Evolutionary conservation across 306 rosid genomes (phyloP).

Genomic region (Inga leiocalycina): DNA sequence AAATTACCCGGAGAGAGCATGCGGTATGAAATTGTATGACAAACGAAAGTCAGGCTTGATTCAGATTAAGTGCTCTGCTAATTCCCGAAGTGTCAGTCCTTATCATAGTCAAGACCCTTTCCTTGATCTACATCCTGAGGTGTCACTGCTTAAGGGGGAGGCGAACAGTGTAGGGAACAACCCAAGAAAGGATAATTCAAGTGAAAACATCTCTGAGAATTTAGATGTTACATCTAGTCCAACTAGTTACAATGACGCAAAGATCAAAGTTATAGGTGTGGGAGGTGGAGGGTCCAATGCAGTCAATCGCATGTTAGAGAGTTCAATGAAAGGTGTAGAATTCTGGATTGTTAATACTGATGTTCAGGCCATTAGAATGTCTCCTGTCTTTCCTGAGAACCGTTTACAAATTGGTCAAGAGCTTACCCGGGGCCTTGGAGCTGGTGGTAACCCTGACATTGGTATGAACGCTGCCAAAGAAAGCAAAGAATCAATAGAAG

Average conservation of each 20-base stretch:
- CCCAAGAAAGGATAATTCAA: slow-evolving; percentile 57
- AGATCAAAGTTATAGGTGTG: slow-evolving; percentile 81
- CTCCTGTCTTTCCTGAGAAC: slow-evolving; percentile 72
- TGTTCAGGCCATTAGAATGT: slow-evolving; percentile 83
- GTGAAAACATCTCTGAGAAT: slow-evolving; percentile 54
- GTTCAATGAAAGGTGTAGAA: slow-evolving; percentile 84
- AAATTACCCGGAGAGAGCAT: slow-evolving; percentile 45
- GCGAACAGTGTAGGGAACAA: slow-evolving; percentile 49
- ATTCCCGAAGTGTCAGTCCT: slow-evolving; percentile 51
- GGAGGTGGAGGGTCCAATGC: slow-evolving; percentile 96
- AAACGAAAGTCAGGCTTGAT: slow-evolving; percentile 39
- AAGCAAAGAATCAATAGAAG: slow-evolving; percentile 74
- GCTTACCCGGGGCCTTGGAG: slow-evolving; percentile 92
- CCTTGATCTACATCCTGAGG: slow-evolving; percentile 83
- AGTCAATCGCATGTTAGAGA: slow-evolving; percentile 90
- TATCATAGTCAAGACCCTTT: slow-evolving; percentile 74
- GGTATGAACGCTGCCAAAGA: slow-evolving; percentile 94
- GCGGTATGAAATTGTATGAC: slow-evolving; percentile 44
- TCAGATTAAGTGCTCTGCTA: slow-evolving; percentile 55
- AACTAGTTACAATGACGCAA: slow-evolving; percentile 60
- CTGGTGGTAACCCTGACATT: slow-evolving; percentile 87
- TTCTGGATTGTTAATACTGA: slow-evolving; percentile 90
- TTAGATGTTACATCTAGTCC: slow-evolving; percentile 44
- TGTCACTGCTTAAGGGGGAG: slow-evolving; percentile 81
- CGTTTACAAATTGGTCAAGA: slow-evolving; percentile 84